phyloP scores from a whole-genome alignment of 2,329 filamentous ascomycete genomes.

The Penicillium brasilianum region DNA sequence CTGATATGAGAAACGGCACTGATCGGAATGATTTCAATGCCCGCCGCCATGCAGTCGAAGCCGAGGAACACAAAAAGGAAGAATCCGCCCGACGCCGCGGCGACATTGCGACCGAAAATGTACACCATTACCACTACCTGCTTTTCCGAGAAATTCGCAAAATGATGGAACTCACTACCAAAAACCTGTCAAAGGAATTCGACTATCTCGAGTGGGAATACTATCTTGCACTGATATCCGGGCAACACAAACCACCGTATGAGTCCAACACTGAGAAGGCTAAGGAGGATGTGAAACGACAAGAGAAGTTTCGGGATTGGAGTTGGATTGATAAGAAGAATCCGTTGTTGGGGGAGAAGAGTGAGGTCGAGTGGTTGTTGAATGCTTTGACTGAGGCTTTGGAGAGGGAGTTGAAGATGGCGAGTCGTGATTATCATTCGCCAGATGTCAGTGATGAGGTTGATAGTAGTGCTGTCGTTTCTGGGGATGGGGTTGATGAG shows the following conservation, averaged over 20 bases:
- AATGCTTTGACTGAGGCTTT: conserved; percentile 45
- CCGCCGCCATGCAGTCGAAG: conserved; percentile 47
- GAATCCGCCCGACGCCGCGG: conserved; percentile 48
- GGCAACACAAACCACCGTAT: conserved; percentile 34
- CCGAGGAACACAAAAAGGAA: conserved; percentile 49
- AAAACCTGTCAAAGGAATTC: conserved; percentile 42
- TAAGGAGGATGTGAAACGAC: conserved; percentile 12
- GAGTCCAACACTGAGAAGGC: neutral
- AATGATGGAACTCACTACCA: conserved; percentile 44
- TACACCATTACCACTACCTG: conserved; percentile 55
- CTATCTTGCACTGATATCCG: conserved; percentile 54
- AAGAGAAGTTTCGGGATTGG: conserved; percentile 33
- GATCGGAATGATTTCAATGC: conserved; percentile 10
- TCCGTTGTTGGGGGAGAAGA: conserved; percentile 48
- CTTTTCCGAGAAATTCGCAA: conserved; percentile 47
- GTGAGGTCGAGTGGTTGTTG: conserved; percentile 52
- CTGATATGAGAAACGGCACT: conserved; percentile 13
- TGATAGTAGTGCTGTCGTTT: neutral
- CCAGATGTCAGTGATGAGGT: conserved; percentile 3
- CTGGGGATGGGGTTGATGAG: neutral
- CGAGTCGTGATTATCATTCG: conserved; percentile 30
- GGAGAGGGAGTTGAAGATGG: conserved; percentile 43
- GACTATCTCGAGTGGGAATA: conserved; percentile 55
- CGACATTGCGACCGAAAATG: conserved; percentile 52
- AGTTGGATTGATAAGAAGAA: conserved; percentile 48